phyloP scores from a whole-genome alignment of 805 yeast genomes.

The Spathaspora gorwiae region DNA sequence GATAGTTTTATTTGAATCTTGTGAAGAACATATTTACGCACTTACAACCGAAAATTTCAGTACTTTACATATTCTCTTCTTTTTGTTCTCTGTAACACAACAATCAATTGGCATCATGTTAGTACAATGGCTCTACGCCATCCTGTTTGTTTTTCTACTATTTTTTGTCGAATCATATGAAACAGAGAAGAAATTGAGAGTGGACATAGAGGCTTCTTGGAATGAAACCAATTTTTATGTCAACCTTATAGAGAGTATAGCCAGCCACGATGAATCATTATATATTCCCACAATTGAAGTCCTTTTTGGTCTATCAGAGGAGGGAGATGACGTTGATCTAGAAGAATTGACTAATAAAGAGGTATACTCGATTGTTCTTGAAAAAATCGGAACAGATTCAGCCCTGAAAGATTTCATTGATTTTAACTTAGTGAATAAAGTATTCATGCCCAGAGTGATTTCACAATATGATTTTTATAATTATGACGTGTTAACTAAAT shows the following conservation, averaged over 20 bases:
- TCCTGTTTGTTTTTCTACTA: not conserved
- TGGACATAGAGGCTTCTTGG: constrained; percentile 34
- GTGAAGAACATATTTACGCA: no score
- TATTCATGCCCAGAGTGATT: constrained; percentile 57
- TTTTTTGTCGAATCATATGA: not conserved
- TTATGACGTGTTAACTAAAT: constrained; percentile 23
- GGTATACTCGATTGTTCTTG: constrained; percentile 4
- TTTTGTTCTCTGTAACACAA: no score
- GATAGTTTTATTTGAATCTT: not conserved
- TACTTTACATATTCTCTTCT: no score
- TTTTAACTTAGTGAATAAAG: constrained; percentile 43
- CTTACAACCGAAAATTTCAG: no score
- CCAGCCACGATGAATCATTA: constrained; percentile 29
- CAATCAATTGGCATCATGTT: no score
- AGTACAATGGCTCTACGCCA: no score
- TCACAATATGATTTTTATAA: constrained; percentile 56
- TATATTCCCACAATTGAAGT: constrained; percentile 29
- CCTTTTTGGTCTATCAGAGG: constrained; percentile 8
- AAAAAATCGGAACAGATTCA: constrained; percentile 6
- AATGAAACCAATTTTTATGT: constrained; percentile 35
- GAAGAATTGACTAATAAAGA: constrained; percentile 5
- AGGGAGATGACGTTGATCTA: constrained; percentile 10
- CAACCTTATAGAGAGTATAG: constrained; percentile 39
- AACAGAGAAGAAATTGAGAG: not conserved
- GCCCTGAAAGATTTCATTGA: constrained; percentile 26